Base-by-base conservation (phyloP, 345 rosid genomes). In the Eucalyptus tenuipes region DNA sequence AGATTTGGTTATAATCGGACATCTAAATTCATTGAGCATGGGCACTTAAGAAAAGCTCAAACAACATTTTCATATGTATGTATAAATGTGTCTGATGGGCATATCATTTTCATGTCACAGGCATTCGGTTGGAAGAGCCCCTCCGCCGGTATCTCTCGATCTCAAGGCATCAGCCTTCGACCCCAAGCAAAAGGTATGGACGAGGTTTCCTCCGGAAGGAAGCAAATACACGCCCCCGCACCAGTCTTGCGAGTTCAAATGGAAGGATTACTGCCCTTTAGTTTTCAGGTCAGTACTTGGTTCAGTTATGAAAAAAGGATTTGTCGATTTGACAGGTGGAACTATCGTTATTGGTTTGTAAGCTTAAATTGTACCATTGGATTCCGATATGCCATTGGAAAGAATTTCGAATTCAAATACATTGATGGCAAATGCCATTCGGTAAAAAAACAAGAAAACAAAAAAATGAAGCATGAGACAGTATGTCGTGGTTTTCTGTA, bases 231-330 rank as follows among this genome's bases (percentile, higher is more conserved):
- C 99, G 25, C 99, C 99, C 25, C 99, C 99, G 16, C 99, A 97
- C 90, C 95, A 93, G 86, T 95, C 99, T 49, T 88, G 88, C 86
- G 99, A 97, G 81, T 97, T 97, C 89, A 97, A 90, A 91, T 96
- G 99, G 99, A 97, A 97, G 92, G 99, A 97, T 88, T 97, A 97
- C 86, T 96, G 99, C 89, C 99, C 99, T n/a, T 91, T 96, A 86
- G 99, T 97, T 89, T 97, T 97, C 95, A 95, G 99, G 99, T 97
- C 37, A 88, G 89, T 40, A 89, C 79, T 24, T 71, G 49, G 87
- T 17, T 13, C 20, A 7, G 48, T 11, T 20, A 20, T 37, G 84
- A 20, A 42, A 75, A 37, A 40, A 20, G 25, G 47, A 75, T 3
- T 42, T 75, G 84, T 75, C 16, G 24, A 20, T 75, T 20, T 40